Evolutionary conservation across 768 basidiomycete genomes (phyloP).

Genomic region (Podaxis sp.): DNA sequence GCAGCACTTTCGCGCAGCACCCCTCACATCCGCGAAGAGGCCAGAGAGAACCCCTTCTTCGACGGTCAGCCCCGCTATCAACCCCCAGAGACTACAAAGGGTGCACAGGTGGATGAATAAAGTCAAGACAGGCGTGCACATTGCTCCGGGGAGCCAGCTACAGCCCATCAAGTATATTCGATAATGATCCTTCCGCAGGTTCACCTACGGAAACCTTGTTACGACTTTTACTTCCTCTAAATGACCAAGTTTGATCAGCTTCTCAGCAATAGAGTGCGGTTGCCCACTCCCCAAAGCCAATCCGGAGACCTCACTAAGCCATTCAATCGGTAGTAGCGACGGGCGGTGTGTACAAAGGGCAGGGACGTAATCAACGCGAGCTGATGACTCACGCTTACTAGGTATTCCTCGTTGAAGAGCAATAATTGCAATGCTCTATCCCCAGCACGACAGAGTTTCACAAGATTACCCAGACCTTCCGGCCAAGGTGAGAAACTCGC

Average conservation of each 20-base stretch:
- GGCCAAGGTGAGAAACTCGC: conserved; percentile 48
- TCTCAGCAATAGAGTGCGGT: conserved; percentile 43
- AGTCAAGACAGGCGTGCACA: background rate
- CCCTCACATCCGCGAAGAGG: background rate
- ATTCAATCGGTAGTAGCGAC: conserved; percentile 91
- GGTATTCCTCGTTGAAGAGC: too few species aligned
- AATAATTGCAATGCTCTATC: too few species aligned
- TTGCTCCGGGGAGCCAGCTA: conserved; percentile 21
- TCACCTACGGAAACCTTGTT: conserved; percentile 84
- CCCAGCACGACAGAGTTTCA: too few species aligned
- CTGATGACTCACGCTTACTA: conserved; percentile 61
- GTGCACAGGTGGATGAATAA: conserved; percentile 9
- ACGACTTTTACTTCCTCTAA: conserved; percentile 86
- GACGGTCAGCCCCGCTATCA: conserved; percentile 16
- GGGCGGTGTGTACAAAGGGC: conserved; percentile 90
- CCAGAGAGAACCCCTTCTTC: conserved; percentile 19
- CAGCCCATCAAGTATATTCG: conserved; percentile 36
- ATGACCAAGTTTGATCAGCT: conserved; percentile 79
- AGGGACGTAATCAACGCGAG: conserved; percentile 89
- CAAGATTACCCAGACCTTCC: too few species aligned
- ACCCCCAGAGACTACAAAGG: conserved; percentile 23
- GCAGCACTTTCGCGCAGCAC: conserved; percentile 4
- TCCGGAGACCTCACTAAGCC: conserved; percentile 87
- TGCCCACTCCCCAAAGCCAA: conserved; percentile 64
- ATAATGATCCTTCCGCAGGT: conserved; percentile 80